Evolutionary conservation across 2,329 filamentous ascomycete species (phyloP).

Genomic region (Dactylonectria macrodidyma): DNA sequence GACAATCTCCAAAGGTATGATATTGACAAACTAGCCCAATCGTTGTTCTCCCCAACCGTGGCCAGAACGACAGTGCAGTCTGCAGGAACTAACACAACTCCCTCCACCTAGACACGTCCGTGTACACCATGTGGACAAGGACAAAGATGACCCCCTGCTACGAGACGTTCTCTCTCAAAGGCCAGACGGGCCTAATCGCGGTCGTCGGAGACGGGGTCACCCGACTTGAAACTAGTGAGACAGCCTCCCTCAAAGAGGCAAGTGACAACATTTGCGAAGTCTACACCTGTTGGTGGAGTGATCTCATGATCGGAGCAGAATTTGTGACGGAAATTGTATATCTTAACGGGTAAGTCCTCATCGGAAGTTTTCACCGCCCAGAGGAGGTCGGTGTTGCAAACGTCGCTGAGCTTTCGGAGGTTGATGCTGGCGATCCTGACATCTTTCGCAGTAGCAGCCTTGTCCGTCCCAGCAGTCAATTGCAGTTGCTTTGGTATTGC

Average conservation of each 20-base stretch:
- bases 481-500: no score
- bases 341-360: no score
- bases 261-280: no score
- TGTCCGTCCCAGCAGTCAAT: no score
- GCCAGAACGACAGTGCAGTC: background rate
- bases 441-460: no score
- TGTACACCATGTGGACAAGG: conserved; percentile 91
- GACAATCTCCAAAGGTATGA: conserved; percentile 93
- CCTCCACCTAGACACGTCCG: conserved; percentile 81
- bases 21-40: conserved; percentile 25
- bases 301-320: no score
- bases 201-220: conserved; percentile 78
- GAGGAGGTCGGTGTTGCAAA: no score
- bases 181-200: conserved; percentile 86
- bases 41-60: background rate
- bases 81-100: conserved; percentile 24
- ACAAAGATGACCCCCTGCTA: conserved; percentile 86
- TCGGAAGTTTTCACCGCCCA: no score
- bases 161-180: conserved; percentile 89
- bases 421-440: no score
- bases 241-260: background rate
- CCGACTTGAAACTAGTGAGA: conserved; percentile 43
- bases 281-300: no score
- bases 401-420: no score
- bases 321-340: no score